Conservation (phyloP, 1,284 basidiomycete species). For the Papiliotrema fonsecae region DNA sequence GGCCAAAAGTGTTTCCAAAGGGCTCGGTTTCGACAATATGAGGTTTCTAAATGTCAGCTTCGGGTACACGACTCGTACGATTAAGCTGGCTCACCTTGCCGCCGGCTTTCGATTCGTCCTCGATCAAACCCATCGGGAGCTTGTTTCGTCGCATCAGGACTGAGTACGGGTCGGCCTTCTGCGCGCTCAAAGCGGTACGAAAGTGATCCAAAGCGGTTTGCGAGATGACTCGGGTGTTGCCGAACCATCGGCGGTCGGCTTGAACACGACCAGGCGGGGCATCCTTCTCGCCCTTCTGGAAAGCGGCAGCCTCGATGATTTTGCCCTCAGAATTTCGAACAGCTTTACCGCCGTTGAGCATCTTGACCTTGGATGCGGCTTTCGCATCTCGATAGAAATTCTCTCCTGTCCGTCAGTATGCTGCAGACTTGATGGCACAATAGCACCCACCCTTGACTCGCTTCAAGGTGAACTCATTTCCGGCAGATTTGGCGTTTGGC, state of each 20-base stretch:
- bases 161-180: constrained; percentile 88
- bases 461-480: constrained; percentile 50
- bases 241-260: constrained; percentile 92
- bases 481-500: constrained; percentile 24
- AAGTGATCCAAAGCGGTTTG: constrained; percentile 93
- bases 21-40: constrained; percentile 93
- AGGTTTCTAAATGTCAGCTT: constrained; percentile 57
- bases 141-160: constrained; percentile 88
- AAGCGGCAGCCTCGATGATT: constrained; percentile 83
- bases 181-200: constrained; percentile 72
- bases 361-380: constrained; percentile 71
- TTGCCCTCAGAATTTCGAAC: constrained; percentile 83
- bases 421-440: neutral
- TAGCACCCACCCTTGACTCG: constrained; percentile 24
- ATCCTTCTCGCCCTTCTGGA: constrained; percentile 86
- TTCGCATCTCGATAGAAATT: constrained; percentile 94
- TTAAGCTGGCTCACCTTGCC: constrained; percentile 59
- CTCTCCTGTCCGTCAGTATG: constrained; percentile 53
- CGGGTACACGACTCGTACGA: neutral
- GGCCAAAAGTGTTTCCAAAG: constrained; percentile 86
- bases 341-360: constrained; percentile 85
- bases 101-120: constrained; percentile 75
- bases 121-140: constrained; percentile 86
- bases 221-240: constrained; percentile 97
- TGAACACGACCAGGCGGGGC: constrained; percentile 81